These are phyloP conservation scores for Orobanche coerulescens DNA, from an alignment of 257 asterid genomes.

Conservation along the genomic window DNA sequence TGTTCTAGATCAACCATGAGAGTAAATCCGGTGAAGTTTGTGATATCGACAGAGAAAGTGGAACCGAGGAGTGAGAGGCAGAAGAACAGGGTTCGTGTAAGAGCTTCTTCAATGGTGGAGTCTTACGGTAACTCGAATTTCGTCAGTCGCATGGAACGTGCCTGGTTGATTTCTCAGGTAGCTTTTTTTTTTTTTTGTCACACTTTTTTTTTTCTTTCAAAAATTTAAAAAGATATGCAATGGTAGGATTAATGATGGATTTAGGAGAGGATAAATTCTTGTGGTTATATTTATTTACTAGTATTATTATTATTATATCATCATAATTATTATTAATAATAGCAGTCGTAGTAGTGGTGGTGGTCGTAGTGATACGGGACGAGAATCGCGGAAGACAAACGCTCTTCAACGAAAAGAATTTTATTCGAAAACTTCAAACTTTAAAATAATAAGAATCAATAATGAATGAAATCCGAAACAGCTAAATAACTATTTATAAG, in stretches of 20 bases:
- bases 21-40: constrained; percentile 11
- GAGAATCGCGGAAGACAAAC: too few relatives aligned
- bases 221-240: too few relatives aligned
- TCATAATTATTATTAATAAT: too few relatives aligned
- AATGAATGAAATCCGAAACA: too few relatives aligned
- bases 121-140: constrained; percentile 53
- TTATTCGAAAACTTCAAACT: too few relatives aligned
- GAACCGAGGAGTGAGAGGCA: constrained; percentile 14
- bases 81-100: constrained; percentile 33
- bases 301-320: not conserved
- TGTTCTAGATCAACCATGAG: constrained; percentile 28
- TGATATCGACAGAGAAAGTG: constrained; percentile 11
- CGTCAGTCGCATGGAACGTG: constrained; percentile 66
- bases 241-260: too few relatives aligned
- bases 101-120: constrained; percentile 76
- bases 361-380: too few relatives aligned
- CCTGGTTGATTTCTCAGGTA: constrained; percentile 92
- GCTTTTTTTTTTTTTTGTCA: not conserved
- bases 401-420: too few relatives aligned
- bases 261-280: not conserved
- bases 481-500: too few relatives aligned
- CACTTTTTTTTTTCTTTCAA: not conserved
- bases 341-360: too few relatives aligned
- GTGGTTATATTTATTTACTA: not conserved
- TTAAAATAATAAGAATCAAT: too few relatives aligned